Evolutionary conservation across 306 rosid species (phyloP).

Genomic region (Pyrus betulifolia): DNA sequence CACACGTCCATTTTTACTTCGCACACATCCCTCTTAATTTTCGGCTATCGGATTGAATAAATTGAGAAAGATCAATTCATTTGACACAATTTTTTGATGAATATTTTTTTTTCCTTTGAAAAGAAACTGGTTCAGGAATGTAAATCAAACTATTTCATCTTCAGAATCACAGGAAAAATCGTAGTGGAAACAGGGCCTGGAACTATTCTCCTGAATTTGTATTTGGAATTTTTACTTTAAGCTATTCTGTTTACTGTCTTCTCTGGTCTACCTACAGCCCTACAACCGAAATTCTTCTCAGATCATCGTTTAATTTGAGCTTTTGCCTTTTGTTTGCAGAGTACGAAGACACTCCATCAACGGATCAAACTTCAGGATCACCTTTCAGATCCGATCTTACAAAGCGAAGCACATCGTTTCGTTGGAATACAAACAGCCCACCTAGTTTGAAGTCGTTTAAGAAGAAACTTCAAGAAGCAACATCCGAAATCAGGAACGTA

Average conservation of each 20-base stretch:
- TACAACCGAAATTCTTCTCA: not conserved
- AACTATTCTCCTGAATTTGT: not conserved
- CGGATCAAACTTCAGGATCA: slow-evolving; percentile 20
- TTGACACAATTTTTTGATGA: not conserved
- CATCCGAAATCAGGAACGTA: slow-evolving; percentile 24
- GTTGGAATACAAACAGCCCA: slow-evolving; percentile 13
- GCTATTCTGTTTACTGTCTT: not conserved
- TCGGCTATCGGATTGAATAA: no score
- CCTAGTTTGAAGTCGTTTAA: slow-evolving; percentile 26
- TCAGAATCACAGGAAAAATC: not conserved
- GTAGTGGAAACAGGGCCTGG: not conserved
- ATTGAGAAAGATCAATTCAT: not conserved
- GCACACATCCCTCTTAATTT: no score
- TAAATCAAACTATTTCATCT: not conserved
- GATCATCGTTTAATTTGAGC: not conserved
- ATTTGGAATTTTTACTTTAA: not conserved
- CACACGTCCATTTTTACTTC: no score
- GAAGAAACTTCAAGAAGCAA: slow-evolving; percentile 39
- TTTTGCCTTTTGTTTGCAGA: slow-evolving; percentile 15
- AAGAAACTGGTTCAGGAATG: not conserved
- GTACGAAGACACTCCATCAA: slow-evolving; percentile 32
- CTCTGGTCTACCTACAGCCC: not conserved
- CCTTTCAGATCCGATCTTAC: slow-evolving; percentile 16
- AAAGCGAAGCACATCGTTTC: slow-evolving; percentile 28
- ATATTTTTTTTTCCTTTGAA: not conserved